These are phyloP conservation scores for Penicillium frequentans DNA, from an alignment of 2,329 filamentous ascomycete species.

Conservation along the genomic window DNA sequence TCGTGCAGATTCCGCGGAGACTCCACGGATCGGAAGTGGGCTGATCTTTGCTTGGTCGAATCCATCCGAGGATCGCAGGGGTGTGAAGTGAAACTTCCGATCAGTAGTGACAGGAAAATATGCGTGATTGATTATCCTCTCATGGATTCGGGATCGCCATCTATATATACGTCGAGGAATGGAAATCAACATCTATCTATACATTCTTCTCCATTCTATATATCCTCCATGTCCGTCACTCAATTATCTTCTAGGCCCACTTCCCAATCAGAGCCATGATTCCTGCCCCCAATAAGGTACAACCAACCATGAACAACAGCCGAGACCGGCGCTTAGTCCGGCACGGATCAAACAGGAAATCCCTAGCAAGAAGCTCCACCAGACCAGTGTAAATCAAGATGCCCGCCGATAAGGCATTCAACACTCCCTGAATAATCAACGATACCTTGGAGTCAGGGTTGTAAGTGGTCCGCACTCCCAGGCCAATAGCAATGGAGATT, in stretches of 20 bases:
- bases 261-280: slow-evolving; percentile 52
- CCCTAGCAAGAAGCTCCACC: slow-evolving; percentile 51
- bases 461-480: slow-evolving; percentile 48
- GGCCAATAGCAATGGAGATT: slow-evolving; percentile 48
- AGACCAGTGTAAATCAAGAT: slow-evolving; percentile 52
- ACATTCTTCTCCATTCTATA: not conserved
- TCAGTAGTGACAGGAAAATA: too few relatives aligned
- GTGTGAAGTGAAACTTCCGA: too few relatives aligned
- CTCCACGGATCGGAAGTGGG: too few relatives aligned
- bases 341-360: slow-evolving; percentile 50
- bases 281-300: slow-evolving; percentile 39
- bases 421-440: slow-evolving; percentile 45
- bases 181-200: too few relatives aligned
- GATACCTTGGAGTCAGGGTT: slow-evolving; percentile 42
- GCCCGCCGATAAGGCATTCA: slow-evolving; percentile 50
- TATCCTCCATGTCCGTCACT: not conserved
- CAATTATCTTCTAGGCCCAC: slow-evolving; percentile 40
- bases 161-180: too few relatives aligned
- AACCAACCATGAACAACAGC: slow-evolving; percentile 44
- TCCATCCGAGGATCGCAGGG: too few relatives aligned
- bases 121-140: too few relatives aligned
- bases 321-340: slow-evolving; percentile 31
- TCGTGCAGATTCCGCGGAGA: too few relatives aligned
- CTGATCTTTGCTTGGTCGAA: too few relatives aligned
- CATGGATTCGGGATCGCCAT: too few relatives aligned